Conservation (phyloP, 2,329 filamentous ascomycete genomes). For the Periconia macrospinosa region DNA sequence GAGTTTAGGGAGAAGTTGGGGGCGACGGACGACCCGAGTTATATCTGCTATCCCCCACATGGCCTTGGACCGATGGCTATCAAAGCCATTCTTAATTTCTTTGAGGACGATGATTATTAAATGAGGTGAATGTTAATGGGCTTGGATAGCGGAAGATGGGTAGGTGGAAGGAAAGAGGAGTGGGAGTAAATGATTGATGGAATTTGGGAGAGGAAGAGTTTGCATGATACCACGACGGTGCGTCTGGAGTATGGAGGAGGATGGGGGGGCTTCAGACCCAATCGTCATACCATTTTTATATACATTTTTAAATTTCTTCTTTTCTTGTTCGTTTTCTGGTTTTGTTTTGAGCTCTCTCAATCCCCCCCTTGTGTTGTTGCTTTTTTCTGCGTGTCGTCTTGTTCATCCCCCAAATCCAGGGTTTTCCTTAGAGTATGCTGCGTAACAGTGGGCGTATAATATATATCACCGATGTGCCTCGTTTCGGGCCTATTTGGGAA, state of each 20-base stretch:
- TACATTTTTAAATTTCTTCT: background rate
- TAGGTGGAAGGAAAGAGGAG: background rate
- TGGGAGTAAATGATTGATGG: background rate
- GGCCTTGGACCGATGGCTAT: constrained; percentile 81
- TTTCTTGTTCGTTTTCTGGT: background rate
- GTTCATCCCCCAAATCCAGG: too few relatives aligned
- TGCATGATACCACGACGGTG: background rate
- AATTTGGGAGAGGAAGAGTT: background rate
- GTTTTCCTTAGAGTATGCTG: too few relatives aligned
- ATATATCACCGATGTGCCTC: too few relatives aligned
- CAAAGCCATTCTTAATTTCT: constrained; percentile 86
- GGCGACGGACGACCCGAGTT: constrained; percentile 79
- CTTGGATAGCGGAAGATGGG: background rate
- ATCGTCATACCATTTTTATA: background rate
- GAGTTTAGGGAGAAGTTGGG: constrained; percentile 93
- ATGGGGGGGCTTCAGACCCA: background rate
- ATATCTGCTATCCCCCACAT: constrained; percentile 86
- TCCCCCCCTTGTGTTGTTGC: background rate
- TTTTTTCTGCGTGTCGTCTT: too few relatives aligned
- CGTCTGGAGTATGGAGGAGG: background rate
- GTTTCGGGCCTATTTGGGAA: too few relatives aligned
- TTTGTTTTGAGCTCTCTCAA: background rate
- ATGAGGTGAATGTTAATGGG: background rate
- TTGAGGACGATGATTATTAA: constrained; percentile 66
- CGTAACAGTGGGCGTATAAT: too few relatives aligned